Evolutionary conservation across 2,329 filamentous ascomycete species (phyloP).

Genomic region (Westerdykella aurantiaca): DNA sequence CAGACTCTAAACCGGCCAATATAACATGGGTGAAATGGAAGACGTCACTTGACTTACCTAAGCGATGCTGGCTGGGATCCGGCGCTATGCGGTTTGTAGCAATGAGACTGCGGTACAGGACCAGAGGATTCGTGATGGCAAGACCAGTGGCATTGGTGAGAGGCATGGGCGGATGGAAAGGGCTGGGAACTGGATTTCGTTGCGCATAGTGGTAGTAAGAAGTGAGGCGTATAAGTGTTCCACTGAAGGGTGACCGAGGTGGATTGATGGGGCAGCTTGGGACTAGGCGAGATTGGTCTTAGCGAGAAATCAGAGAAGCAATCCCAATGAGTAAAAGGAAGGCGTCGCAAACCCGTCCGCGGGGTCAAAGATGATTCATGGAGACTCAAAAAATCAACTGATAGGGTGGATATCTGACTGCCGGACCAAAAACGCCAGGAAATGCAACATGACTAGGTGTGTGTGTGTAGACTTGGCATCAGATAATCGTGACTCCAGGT

Average conservation of each 20-base stretch:
- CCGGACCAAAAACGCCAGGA: constrained; percentile 15
- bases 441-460: constrained; percentile 22
- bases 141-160: constrained; percentile 34
- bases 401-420: constrained; percentile 3
- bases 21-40: constrained; percentile 18
- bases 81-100: constrained; percentile 61
- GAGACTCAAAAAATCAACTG: constrained; percentile 3
- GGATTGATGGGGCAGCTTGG: neutral
- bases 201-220: neutral
- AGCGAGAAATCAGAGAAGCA: neutral
- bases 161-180: constrained; percentile 19
- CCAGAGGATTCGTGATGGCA: constrained; percentile 60
- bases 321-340: neutral
- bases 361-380: too few relatives aligned
- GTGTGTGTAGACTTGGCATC: constrained; percentile 16
- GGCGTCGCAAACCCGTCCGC: too few relatives aligned
- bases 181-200: too few relatives aligned
- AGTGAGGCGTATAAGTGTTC: constrained; percentile 7
- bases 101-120: constrained; percentile 68
- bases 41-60: constrained; percentile 40
- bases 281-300: neutral
- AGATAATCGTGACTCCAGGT: constrained; percentile 62
- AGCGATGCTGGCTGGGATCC: constrained; percentile 65
- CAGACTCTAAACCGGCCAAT: constrained; percentile 15
- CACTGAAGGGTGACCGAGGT: constrained; percentile 4